Base-by-base conservation (phyloP, 768 basidiomycete genomes). In the Agaricus bisporus region DNA sequence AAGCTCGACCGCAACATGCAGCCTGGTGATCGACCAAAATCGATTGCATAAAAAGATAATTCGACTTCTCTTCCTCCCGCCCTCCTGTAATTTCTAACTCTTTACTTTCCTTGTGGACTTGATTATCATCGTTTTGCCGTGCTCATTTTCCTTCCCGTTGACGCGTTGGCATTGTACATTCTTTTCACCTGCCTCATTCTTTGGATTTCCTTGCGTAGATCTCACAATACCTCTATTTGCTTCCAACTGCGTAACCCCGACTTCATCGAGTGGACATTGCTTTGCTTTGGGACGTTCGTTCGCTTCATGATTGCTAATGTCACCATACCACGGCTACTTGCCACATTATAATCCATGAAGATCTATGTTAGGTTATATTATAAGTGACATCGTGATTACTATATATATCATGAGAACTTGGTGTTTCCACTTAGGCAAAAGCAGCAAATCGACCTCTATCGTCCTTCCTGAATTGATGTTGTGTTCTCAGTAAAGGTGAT, bases 21-120 rank as follows among this genome's bases (percentile, higher is more conserved):
- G 43, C 63, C 69, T 20, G 68, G 70, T 25, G 73, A 73, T 51
- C 68, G 77, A 56, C 77, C 77, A 12, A 75, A 70, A 62, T 77
- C 75, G 44, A 59, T 73, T 44, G 73, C 73, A 32, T 76, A 65
- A 60, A 49, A 32, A 18, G n/a, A 49, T 2, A 17, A 39, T 29
- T 22, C 17, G n/a, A 22, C 4, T 2, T 41, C 14, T 41, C 6
- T 26, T 41, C 32, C 18, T 22, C 26, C 10, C 4, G 7, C 18
- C 9, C 22, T 29, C 11, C 22, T 41, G 41, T 47, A 20, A 28
- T 46, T 28, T 47, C 5, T 39, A 2, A 29, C 5, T 32, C 11
- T 32, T 32, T 32, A 32, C 32, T 11, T 11, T 8, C 11, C 11
- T 11, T 32, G 41, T 51, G 49, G 20, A 51, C 41, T 14, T 42